Base-by-base conservation (phyloP, 306 rosid genomes). In the Acacia acuminata region DNA sequence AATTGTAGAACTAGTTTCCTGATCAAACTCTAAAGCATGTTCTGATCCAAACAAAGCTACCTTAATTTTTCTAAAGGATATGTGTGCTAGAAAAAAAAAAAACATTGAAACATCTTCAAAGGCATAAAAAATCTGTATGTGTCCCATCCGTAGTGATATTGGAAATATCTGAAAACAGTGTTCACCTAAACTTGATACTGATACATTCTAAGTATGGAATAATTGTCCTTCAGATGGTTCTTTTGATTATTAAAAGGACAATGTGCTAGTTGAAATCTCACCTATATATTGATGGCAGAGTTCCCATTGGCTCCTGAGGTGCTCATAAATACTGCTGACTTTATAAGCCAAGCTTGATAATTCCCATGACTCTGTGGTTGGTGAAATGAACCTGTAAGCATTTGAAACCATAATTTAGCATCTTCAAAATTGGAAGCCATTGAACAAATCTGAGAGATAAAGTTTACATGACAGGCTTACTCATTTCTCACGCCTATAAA, bases 361-460 rank as follows among this genome's bases (percentile, higher is more conserved):
- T 81, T 95, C 98, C 97, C 94, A 95, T 25, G 88, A 82, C 80
- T 93, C 98, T 2, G 93, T 27, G 78, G 94, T 80, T 48, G 94
- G 81, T 69, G 91, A 75, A 48, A 82, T 42, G 61, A 84, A 73
- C 89, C 98, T 95, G 85, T 24, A 86, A 81, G 40, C 32, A 71
- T 25, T 43, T 19, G 27, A 11, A 80, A 19, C 64, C 44, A 20
- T 79, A 73, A 78, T 34, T 30, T 34, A 71, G 51, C 4, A n/a
- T 70, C 69, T 70, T 19, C 43, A 27, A 38, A 61, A 47, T 16
- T 56, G 25, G n/a, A 40, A 30, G 75, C 12, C 30, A 56, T 10
- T 48, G 17, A 60, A 61, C 53, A 4, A 3, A 72, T 72, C 34
- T 70, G 70, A 75, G 40, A 44, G 65, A 71, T 76, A 22, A 1